These are phyloP conservation scores for Ceratobasidium sp. DNA, from an alignment of 1,284 basidiomycete species.

Conservation along the genomic window DNA sequence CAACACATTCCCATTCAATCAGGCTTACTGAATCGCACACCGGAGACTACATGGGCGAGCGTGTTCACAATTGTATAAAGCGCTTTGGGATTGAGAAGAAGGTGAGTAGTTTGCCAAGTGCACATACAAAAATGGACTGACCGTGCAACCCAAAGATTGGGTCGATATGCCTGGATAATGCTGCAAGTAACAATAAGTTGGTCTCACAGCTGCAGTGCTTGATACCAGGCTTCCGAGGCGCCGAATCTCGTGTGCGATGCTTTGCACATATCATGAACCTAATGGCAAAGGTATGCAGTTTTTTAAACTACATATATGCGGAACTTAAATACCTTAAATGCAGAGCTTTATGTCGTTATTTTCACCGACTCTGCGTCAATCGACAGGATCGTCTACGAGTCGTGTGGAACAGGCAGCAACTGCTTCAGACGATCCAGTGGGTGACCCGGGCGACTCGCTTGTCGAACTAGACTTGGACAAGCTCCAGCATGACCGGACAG, in stretches of 20 bases:
- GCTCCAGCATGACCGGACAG: not conserved
- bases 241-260: slow-evolving; percentile 1
- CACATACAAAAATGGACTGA: no score
- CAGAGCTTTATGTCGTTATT: slow-evolving; percentile 1
- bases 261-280: slow-evolving; percentile 2
- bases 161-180: slow-evolving; percentile 18
- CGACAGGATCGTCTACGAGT: no score
- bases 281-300: slow-evolving; percentile 9
- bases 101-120: not conserved
- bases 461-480: slow-evolving; percentile 12
- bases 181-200: not conserved
- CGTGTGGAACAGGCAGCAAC: no score
- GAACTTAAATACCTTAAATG: not conserved
- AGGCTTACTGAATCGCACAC: slow-evolving; percentile 7
- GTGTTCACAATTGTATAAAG: not conserved
- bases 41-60: not conserved
- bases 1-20: not conserved
- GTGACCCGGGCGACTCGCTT: no score
- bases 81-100: slow-evolving; percentile 16
- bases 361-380: no score
- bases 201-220: not conserved
- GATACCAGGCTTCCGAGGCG: slow-evolving; percentile 1
- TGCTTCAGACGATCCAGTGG: not conserved
- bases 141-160: not conserved
- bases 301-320: not conserved